These are phyloP conservation scores for Claviceps quebecensis DNA, from an alignment of 2,329 filamentous ascomycete species.

Conservation along the genomic window DNA sequence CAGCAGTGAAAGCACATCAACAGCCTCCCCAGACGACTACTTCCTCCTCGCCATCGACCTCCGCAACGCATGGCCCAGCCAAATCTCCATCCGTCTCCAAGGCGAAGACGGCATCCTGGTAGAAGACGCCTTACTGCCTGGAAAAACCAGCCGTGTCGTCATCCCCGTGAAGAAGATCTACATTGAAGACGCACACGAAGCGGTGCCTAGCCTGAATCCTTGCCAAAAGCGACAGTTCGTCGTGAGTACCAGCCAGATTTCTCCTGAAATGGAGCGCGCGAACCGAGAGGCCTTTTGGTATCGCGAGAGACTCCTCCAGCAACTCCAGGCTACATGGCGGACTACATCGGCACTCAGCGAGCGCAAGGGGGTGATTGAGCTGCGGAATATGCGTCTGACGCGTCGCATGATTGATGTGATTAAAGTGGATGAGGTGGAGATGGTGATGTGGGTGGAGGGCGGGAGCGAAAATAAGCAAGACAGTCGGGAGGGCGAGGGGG, in stretches of 20 bases:
- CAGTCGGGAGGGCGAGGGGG: background rate
- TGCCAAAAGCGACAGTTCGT: constrained; percentile 85
- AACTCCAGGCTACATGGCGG: constrained; percentile 58
- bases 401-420: constrained; percentile 71
- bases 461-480: background rate
- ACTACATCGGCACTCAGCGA: constrained; percentile 31
- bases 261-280: constrained; percentile 64
- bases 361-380: constrained; percentile 55
- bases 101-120: constrained; percentile 34
- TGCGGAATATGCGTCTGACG: constrained; percentile 61
- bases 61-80: constrained; percentile 78
- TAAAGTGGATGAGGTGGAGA: constrained; percentile 62
- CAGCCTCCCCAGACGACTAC: constrained; percentile 32
- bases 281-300: constrained; percentile 85
- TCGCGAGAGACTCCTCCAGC: constrained; percentile 63
- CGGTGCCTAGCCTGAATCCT: constrained; percentile 68
- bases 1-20: constrained; percentile 8
- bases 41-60: constrained; percentile 74
- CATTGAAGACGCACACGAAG: constrained; percentile 59
- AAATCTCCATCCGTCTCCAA: constrained; percentile 52
- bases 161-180: constrained; percentile 64
- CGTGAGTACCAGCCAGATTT: constrained; percentile 65
- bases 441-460: constrained; percentile 33
- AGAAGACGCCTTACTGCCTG: constrained; percentile 46
- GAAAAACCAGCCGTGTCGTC: constrained; percentile 59